These are phyloP conservation scores for Colletotrichum lentis DNA, from an alignment of 2,329 filamentous ascomycete species.

Conservation along the genomic window DNA sequence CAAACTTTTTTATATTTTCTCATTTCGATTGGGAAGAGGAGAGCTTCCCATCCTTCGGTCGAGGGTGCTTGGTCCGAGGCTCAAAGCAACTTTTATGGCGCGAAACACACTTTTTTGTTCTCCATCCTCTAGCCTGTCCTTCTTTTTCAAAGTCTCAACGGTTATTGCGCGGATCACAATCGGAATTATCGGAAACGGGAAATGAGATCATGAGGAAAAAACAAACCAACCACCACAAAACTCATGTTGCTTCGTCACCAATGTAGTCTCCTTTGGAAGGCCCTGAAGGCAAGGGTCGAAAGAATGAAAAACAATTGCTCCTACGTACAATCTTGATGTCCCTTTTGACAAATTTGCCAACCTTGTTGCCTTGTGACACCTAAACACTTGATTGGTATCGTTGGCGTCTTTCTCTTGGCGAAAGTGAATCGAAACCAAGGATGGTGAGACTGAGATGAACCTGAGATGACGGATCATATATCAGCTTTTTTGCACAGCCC, in stretches of 20 bases:
- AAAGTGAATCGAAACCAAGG: too few relatives aligned
- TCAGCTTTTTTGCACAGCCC: too few relatives aligned
- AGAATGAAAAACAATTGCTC: slow-evolving; percentile 10
- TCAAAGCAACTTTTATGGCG: slow-evolving; percentile 24
- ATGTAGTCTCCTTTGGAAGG: slow-evolving; percentile 30
- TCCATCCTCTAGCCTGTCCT: too few relatives aligned
- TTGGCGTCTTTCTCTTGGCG: too few relatives aligned
- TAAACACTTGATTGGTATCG: too few relatives aligned
- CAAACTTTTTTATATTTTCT: slow-evolving; percentile 10
- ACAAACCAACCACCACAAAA: slow-evolving; percentile 1
- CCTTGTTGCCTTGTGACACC: too few relatives aligned
- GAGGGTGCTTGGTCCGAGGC: slow-evolving; percentile 21
- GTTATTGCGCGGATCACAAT: slow-evolving; percentile 22
- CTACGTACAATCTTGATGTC: too few relatives aligned
- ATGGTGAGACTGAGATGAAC: too few relatives aligned
- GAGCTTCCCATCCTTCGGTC: slow-evolving; percentile 15
- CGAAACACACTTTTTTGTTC: slow-evolving; percentile 8
- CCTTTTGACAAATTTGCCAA: too few relatives aligned
- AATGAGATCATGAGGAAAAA: slow-evolving; percentile 32
- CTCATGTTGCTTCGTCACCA: slow-evolving; percentile 34
- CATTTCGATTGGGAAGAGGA: slow-evolving; percentile 10
- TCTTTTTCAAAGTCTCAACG: not conserved
- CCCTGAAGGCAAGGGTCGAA: slow-evolving; percentile 19
- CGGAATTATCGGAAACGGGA: slow-evolving; percentile 26
- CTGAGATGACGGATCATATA: too few relatives aligned